Percentiles rank a stretch among this genome's conserved stretches.
Evolutionary conservation across 169 alveolate genomes (phyloP).

Genomic region (Theileria equi): DNA sequence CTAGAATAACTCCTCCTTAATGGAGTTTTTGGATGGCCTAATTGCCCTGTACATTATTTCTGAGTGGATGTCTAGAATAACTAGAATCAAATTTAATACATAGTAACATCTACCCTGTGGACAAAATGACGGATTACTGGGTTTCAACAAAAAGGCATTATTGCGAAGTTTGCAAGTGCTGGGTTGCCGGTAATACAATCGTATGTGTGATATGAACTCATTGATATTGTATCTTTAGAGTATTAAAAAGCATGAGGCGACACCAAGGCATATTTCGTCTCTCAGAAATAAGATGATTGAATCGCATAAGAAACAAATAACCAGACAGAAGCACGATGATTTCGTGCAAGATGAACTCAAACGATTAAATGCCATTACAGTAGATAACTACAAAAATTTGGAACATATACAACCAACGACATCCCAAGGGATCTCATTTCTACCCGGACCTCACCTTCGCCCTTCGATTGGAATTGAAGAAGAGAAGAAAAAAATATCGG

Average conservation of each 20-base stretch:
- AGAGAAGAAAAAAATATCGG: constrained; percentile 23
- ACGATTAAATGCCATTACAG: constrained; percentile 58
- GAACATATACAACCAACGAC: not conserved
- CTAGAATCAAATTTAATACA: no score
- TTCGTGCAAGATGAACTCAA: constrained; percentile 63
- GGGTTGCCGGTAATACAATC: constrained; percentile 59
- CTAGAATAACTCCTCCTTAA: no score
- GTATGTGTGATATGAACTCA: constrained; percentile 1
- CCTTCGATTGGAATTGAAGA: constrained; percentile 44
- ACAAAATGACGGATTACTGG: constrained; percentile 66
- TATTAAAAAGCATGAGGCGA: constrained; percentile 56
- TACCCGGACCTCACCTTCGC: constrained; percentile 2
- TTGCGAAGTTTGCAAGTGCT: constrained; percentile 66
- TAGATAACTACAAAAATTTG: constrained; percentile 47
- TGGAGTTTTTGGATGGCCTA: no score
- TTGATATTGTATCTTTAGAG: constrained; percentile 4
- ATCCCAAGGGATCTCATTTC: not conserved
- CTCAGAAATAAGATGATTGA: constrained; percentile 52
- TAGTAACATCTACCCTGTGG: no score
- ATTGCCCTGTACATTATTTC: no score
- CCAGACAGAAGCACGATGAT: constrained; percentile 34
- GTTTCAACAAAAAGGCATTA: constrained; percentile 66
- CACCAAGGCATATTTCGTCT: constrained; percentile 49
- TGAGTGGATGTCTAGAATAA: no score
- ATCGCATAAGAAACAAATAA: constrained; percentile 41